A percentile compares a stretch with the other conserved stretches of the same genome.
phyloP scores from a whole-genome alignment of 306 rosid genomes.

The Gynostemma pentaphyllum region DNA sequence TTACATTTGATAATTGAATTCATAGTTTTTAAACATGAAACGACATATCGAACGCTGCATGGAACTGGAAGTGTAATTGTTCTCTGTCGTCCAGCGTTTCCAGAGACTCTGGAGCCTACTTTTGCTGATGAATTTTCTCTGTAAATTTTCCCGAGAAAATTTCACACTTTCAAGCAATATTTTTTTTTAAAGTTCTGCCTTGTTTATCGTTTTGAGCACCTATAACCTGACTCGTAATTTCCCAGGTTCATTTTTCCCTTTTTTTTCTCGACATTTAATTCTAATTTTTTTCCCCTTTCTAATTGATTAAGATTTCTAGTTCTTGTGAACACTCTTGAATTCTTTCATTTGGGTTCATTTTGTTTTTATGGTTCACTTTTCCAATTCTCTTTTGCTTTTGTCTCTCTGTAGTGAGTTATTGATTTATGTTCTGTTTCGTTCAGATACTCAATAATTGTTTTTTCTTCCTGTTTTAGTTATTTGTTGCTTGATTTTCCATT shows the following conservation, averaged over 20 bases:
- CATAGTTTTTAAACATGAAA: neutral
- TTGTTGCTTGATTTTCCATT: neutral
- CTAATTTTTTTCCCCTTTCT: neutral
- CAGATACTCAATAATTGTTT: neutral
- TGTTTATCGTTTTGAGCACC: neutral
- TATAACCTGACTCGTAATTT: neutral
- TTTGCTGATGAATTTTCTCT: neutral
- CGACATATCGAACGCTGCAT: slow-evolving; percentile 7
- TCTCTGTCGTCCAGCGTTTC: neutral
- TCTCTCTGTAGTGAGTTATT: neutral
- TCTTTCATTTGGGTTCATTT: neutral
- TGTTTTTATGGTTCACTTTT: neutral
- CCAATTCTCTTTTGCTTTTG: neutral
- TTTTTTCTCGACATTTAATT: neutral
- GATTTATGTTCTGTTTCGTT: neutral
- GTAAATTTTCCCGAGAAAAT: neutral
- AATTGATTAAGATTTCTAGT: neutral
- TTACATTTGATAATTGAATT: too few relatives aligned
- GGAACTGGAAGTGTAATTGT: neutral
- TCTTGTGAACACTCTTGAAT: neutral
- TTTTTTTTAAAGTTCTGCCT: too few relatives aligned
- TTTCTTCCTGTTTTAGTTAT: neutral
- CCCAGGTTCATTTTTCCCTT: neutral
- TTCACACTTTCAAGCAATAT: neutral
- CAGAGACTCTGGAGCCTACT: neutral